Percentiles rank a stretch among this genome's conserved stretches.
Evolutionary conservation across 495 filamentous ascomycete genomes (phyloP).

Genomic region (Penicillium taxi): DNA sequence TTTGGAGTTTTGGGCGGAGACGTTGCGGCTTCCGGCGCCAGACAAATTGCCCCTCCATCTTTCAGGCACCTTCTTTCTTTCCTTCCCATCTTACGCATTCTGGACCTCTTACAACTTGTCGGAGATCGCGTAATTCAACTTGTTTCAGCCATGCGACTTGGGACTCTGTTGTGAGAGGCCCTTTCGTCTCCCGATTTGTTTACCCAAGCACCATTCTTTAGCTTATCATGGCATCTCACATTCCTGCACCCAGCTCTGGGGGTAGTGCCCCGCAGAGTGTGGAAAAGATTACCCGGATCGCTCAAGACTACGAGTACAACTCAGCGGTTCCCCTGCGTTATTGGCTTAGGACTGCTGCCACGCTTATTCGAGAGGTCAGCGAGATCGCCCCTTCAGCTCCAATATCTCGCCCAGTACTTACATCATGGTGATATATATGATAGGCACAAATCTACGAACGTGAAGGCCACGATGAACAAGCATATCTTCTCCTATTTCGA

Average conservation of each 20-base stretch:
- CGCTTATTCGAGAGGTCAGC: conserved; percentile 68
- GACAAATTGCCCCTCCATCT: not conserved
- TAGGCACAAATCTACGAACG: conserved; percentile 72
- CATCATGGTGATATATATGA: no score
- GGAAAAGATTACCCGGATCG: conserved; percentile 61
- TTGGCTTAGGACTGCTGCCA: conserved; percentile 76
- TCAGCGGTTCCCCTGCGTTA: conserved; percentile 60
- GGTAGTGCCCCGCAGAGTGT: conserved; percentile 53
- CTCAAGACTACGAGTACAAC: conserved; percentile 73
- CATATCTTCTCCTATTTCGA: conserved; percentile 79
- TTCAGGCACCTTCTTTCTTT: conserved; percentile 1
- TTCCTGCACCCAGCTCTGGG: conserved; percentile 13
- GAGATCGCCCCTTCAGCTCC: no score
- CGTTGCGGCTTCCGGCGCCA: conserved; percentile 10
- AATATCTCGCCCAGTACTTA: no score
- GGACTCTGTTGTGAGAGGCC: conserved; percentile 11
- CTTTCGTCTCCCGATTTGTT: no score
- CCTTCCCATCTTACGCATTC: conserved; percentile 4
- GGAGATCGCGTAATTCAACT: conserved; percentile 6
- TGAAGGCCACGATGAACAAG: conserved; percentile 78
- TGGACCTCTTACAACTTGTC: conserved; percentile 13
- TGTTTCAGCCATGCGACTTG: conserved; percentile 14
- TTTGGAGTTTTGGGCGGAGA: conserved; percentile 1
- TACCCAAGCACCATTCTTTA: no score
- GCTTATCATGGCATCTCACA: conserved; percentile 28